Base-by-base conservation (phyloP, 192 early-diverging fungal genomes). In the Backusella psychrophila region DNA sequence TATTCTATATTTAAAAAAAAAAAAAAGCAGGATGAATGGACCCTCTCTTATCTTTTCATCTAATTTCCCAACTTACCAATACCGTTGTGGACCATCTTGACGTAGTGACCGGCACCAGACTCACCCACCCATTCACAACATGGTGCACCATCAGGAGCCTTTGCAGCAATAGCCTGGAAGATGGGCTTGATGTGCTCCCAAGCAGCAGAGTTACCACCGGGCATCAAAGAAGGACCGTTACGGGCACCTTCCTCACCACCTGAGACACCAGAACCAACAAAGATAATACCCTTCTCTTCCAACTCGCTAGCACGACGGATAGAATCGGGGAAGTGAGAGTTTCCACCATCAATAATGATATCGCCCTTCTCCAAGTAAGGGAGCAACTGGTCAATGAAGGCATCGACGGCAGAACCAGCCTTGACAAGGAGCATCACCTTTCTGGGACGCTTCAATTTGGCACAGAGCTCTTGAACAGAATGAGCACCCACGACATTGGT, bases 31-130 rank as follows among this genome's bases (percentile, higher is more conserved):
- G 7, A 3, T 44, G 8, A 53, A n/a, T 8, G 8, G 11, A 12
- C 2, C 29, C 21, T 31, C 8, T 70, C 31, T 38, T 70, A n/a
- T 70, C 19, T 38, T 38, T 33, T 33, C 31, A 33, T 33, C 11
- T 39, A 12, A 23, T 31, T 31, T 4, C 17, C 5, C 65, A 66
- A 69, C 78, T 75, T 80, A 79, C 78, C 97, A 77, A 99, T 99
- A 82, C 96, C 96, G 85, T 99, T 99, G 91, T 99, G 96, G 63
- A 99, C 96, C 97, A 99, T 98, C 91, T 99, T 99, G 88, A 99
- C 96, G 86, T 97, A 99, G 90, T 99, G 96, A 56, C 96, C 97
- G 33, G 97, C 93, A 39, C 97, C 97, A 71, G 92, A 92, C 81
- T 97, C 96, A 79, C 97, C 97, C 74, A 99, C 97, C 96, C 96